Evolutionary conservation across 1,139 yeast species (phyloP).

Genomic region (Eremothecium sinecaudum): DNA sequence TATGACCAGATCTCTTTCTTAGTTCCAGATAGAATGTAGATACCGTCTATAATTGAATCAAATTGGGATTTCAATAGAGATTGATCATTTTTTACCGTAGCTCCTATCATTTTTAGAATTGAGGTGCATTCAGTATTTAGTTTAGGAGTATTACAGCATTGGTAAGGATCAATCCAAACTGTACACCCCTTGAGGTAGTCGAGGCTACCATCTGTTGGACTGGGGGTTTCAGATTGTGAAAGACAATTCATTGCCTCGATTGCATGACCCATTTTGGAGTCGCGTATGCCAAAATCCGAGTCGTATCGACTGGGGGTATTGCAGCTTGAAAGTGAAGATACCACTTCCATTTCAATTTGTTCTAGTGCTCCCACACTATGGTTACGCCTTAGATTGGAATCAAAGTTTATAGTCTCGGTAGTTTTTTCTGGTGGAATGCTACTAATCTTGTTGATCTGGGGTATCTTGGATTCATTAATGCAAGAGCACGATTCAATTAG

Average conservation of each 20-base stretch:
- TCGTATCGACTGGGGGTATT: background rate
- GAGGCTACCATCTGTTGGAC: background rate
- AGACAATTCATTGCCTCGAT: background rate
- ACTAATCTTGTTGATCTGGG: background rate
- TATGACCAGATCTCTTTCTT: slow-evolving; percentile 2
- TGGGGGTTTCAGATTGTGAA: background rate
- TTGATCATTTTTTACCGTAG: background rate
- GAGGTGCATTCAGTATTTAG: background rate
- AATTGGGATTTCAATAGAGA: background rate
- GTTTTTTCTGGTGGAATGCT: background rate
- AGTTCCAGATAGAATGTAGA: background rate
- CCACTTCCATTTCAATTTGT: background rate
- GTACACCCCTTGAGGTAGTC: background rate
- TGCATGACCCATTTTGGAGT: background rate
- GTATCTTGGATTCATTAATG: background rate
- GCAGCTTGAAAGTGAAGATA: background rate
- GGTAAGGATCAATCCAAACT: slow-evolving; percentile 3
- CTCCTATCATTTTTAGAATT: background rate
- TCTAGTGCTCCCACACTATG: background rate
- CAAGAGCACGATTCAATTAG: slow-evolving; percentile 1
- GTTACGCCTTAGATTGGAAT: background rate
- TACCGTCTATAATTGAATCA: background rate
- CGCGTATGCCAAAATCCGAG: background rate
- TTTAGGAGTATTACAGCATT: background rate
- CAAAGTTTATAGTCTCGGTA: background rate